Base-by-base conservation (phyloP, 2,329 filamentous ascomycete species). In the Microdochium nivale region DNA sequence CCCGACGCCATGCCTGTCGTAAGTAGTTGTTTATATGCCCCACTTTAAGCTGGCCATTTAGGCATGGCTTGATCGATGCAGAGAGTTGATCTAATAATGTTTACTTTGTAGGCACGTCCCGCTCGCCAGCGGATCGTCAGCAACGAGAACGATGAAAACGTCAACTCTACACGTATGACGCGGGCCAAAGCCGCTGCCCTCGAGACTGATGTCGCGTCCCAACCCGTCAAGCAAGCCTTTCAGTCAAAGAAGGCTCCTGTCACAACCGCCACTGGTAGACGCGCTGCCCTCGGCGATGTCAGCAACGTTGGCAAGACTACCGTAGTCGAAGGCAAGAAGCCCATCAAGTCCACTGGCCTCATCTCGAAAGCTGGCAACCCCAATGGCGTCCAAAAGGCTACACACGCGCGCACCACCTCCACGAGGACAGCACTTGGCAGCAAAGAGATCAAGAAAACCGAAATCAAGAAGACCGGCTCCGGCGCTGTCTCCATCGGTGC, bases 111-210 rank as follows among this genome's bases (percentile, higher is more conserved):
- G 86, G 80, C 78, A 76, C 86, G 88, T 71, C 76, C 81, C 67
- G 77, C 83, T 64, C 82, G 87, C 71, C 80, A 84, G 68, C 86
- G 90, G 72, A 80, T 84, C 68, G 80, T 86, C 63, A 87, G 86
- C 59, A 94, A 95, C 70, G 91, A 96, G 77, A 96, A 96, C 67
- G 92, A 96, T 69, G 94, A 96, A 76, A 95, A 96, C 69, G 80
- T 72, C 58, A 73, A 77, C 53, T 84, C 87, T 55, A 89, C 87
- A 72, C 90, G 91, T 73, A 76, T 96, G 67, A 97, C 94, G 62
- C 84, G 94, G 73, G 91, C 94, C 59, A 96, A 97, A 75, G 84
- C 90, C 50, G 89, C 90, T 53, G 86, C 87, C 48, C 77, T 80
- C 55, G 77, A 74, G 64, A 79, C 76, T 60, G 84, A 86, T 60